Percentiles rank a stretch among this genome's conserved stretches.
Evolutionary conservation across 768 basidiomycete genomes (phyloP).

Genomic region (Kwoniella mangroviensis): DNA sequence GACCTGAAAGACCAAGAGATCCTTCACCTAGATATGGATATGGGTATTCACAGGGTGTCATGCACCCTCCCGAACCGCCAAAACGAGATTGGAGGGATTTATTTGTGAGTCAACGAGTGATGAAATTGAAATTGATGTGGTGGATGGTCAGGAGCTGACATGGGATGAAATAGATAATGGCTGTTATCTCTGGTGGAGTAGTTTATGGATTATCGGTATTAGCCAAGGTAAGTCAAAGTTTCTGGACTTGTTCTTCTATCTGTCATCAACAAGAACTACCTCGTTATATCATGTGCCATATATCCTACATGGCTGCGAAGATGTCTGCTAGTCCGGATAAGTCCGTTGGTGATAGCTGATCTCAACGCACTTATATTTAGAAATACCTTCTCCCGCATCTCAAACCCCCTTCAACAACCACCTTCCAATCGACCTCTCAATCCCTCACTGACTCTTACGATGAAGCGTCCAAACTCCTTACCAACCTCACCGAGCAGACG

Average conservation of each 20-base stretch:
- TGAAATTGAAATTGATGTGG: conserved; percentile 62
- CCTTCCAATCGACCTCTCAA: conserved; percentile 86
- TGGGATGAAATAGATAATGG: conserved; percentile 74
- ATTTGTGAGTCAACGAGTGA: conserved; percentile 72
- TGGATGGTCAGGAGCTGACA: neutral
- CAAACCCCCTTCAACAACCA: conserved; percentile 80
- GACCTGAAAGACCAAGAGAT: conserved; percentile 18
- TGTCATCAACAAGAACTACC: no score
- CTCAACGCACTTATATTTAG: conserved; percentile 57
- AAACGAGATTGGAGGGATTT: conserved; percentile 96
- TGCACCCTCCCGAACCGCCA: conserved; percentile 60
- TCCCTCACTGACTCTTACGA: conserved; percentile 79
- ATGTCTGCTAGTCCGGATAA: neutral
- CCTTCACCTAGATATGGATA: conserved; percentile 25
- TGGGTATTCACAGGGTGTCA: conserved; percentile 28
- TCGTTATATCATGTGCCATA: no score
- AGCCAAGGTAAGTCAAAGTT: conserved; percentile 66
- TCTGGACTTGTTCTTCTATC: no score
- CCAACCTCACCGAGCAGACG: conserved; percentile 59
- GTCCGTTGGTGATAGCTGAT: neutral
- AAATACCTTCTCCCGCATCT: conserved; percentile 92
- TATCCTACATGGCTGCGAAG: no score
- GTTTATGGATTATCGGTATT: conserved; percentile 78
- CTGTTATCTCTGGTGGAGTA: conserved; percentile 83
- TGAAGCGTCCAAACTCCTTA: conserved; percentile 59